Evolutionary conservation across 1,284 basidiomycete species (phyloP), one percentile per base, ranked within the genome.

Genomic region (Leccinum variabile): DNA sequence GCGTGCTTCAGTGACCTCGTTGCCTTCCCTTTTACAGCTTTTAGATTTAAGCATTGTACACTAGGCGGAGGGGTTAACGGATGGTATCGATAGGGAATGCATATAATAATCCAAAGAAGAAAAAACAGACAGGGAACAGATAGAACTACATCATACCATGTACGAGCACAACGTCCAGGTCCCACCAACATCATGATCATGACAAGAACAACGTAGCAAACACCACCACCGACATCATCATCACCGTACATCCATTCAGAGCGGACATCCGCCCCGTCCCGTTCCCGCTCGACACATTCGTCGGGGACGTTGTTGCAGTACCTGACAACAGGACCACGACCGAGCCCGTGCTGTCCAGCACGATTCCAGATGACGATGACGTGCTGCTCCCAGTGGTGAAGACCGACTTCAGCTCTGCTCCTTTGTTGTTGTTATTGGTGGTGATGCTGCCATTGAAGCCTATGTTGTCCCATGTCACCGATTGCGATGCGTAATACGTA

Each of bases 401-500:
- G 4, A 68, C 18, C 5, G 44, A 5, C 14, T 35, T 28, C 16
- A 56, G 54, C 10, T 56, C 46, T 14, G 46, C 46, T 22, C 22
- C 46, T 13, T 25, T 49, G 22, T 14, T 49, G 22, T 25, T 49
- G 14, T 14, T 25, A 14, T 49, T 22, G 22, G 46, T 25, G 22
- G 13, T 49, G 46, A 49, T 25, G 7, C 5, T 9, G 5, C 61
- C 62, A 1, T 46, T 16, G 30, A 65, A 44, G 6, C 44, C 44
- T 1, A 71, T 35, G 10, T 66, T 65, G 4, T 5, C 30, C 72
- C 72, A 74, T 10, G 52, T 56, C 25, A 74, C 64, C 2, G 63
- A 58, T 25, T 72, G 71, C 9, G 68, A 63, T 7, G 67, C 69
- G 44, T 81, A 79, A 60, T 81, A 75, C 50, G 74, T 68, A 63